These are phyloP conservation scores for Gossypium rotundifolium DNA, from an alignment of 345 rosid species.

Conservation along the genomic window DNA sequence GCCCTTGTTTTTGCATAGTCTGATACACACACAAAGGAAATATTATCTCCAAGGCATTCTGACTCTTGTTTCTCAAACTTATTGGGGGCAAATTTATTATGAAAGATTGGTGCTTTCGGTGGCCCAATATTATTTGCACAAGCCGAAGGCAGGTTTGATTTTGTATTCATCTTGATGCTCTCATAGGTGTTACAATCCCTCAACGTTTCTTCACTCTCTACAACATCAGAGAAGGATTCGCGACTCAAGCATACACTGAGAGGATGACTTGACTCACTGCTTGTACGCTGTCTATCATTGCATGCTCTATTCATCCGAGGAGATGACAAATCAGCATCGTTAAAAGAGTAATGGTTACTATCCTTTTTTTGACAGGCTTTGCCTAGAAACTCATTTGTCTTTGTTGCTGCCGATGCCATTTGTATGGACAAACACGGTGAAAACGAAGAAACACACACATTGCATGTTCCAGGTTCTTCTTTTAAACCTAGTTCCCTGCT, in stretches of 20 bases:
- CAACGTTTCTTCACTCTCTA: conserved; percentile 13
- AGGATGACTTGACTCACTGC: conserved; percentile 21
- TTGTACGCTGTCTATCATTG: conserved; percentile 11
- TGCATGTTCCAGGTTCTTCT: conserved; percentile 11
- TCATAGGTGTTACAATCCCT: conserved; percentile 9
- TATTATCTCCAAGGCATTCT: conserved; percentile 20
- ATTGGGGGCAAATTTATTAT: neutral
- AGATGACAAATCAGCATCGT: conserved; percentile 11
- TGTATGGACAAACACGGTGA: conserved; percentile 13
- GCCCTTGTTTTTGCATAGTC: conserved; percentile 2
- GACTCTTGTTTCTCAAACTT: conserved; percentile 7
- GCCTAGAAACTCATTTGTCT: conserved; percentile 3
- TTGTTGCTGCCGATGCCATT: conserved; percentile 11
- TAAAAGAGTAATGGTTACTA: neutral
- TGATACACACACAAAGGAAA: conserved; percentile 16
- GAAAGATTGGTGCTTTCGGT: neutral
- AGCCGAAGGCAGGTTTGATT: neutral
- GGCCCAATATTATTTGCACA: neutral
- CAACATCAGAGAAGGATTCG: conserved; percentile 20
- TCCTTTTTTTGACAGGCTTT: conserved; percentile 17
- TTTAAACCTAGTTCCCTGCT: conserved; percentile 6
- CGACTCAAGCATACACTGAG: conserved; percentile 26
- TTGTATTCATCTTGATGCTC: neutral
- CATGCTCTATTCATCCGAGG: neutral
- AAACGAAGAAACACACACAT: conserved; percentile 2